phyloP scores from a whole-genome alignment of 805 yeast genomes.

The Limtongia smithiae region DNA sequence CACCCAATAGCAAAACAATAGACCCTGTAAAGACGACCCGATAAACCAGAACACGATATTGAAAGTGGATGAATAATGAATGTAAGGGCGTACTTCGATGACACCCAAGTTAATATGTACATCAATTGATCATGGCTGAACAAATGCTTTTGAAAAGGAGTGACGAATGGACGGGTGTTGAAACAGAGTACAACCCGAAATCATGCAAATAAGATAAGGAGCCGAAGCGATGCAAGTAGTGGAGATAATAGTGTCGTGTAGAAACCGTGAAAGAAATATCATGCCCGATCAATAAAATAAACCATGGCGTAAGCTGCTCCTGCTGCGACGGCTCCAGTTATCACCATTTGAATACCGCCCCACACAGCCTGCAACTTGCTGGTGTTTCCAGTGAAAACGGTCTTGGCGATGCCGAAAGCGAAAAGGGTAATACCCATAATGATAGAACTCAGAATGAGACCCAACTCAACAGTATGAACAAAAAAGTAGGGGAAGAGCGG shows the following conservation, averaged over 20 bases:
- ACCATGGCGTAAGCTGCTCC: conserved; percentile 95
- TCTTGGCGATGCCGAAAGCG: conserved; percentile 80
- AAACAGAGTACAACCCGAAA: no score
- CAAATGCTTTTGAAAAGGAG: not conserved
- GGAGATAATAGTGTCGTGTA: not conserved
- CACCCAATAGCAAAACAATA: not conserved
- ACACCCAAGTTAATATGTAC: no score
- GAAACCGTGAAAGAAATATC: not conserved
- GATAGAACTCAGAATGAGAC: conserved; percentile 67
- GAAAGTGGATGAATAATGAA: no score
- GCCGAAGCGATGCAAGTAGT: no score
- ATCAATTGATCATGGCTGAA: no score
- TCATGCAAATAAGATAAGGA: no score
- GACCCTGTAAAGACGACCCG: no score
- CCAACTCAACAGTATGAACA: conserved; percentile 67
- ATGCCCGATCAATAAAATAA: conserved; percentile 54
- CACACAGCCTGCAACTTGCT: conserved; percentile 38
- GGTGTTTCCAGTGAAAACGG: conserved; percentile 67
- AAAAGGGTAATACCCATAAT: conserved; percentile 85
- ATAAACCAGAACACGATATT: no score
- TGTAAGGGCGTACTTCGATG: no score
- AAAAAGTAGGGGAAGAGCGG: conserved; percentile 92
- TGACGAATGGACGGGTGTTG: not conserved
- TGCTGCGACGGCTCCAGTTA: conserved; percentile 97
- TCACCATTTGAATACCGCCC: conserved; percentile 88